phyloP scores from a whole-genome alignment of 768 basidiomycete genomes.

The Termitomyces sp. region DNA sequence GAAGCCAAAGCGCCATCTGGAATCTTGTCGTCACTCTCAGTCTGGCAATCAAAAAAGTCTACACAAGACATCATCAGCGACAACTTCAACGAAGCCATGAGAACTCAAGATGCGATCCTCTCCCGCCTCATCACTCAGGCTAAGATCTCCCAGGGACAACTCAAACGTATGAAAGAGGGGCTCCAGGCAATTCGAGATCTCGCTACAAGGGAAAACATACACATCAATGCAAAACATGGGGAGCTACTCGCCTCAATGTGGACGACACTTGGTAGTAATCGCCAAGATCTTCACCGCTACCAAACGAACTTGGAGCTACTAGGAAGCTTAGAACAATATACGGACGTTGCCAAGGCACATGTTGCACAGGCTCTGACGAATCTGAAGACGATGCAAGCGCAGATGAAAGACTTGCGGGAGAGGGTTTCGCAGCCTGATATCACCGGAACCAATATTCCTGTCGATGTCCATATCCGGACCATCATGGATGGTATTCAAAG shows the following conservation, averaged over 20 bases:
- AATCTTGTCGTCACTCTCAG: not conserved
- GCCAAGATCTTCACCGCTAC: constrained; percentile 24
- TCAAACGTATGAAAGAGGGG: constrained; percentile 39
- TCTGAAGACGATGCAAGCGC: constrained; percentile 39
- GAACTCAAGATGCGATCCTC: constrained; percentile 31
- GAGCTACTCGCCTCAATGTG: constrained; percentile 44
- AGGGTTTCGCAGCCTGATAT: constrained; percentile 43
- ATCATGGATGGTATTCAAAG: constrained; percentile 40
- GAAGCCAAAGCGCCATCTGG: constrained; percentile 4
- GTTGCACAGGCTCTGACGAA: constrained; percentile 39
- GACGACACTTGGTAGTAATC: constrained; percentile 44
- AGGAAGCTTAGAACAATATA: constrained; percentile 31
- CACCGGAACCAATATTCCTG: constrained; percentile 36
- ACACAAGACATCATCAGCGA: constrained; percentile 18
- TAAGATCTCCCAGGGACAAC: constrained; percentile 28
- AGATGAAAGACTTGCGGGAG: constrained; percentile 48
- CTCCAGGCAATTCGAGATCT: constrained; percentile 35
- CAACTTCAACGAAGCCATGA: constrained; percentile 34
- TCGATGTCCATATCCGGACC: constrained; percentile 48
- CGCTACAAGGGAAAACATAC: constrained; percentile 33
- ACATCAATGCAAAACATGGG: constrained; percentile 23
- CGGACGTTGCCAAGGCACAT: constrained; percentile 37
- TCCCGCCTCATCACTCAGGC: constrained; percentile 39
- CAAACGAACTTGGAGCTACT: constrained; percentile 32
- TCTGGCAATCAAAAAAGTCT: constrained; percentile 5